phyloP scores from a whole-genome alignment of 2,329 filamentous ascomycete species.

The Nothophoma quercina region DNA sequence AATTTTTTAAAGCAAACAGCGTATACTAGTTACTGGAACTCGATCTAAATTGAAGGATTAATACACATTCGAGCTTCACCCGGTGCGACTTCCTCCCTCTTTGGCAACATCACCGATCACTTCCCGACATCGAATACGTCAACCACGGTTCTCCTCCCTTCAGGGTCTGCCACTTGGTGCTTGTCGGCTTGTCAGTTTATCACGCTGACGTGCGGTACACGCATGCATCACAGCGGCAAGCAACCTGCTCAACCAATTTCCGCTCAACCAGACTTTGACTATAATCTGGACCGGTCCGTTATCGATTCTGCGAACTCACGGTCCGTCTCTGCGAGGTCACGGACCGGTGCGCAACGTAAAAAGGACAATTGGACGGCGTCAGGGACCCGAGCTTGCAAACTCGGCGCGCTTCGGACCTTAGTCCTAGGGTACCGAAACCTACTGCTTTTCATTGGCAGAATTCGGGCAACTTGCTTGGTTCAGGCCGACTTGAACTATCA shows the following conservation, averaged over 20 bases:
- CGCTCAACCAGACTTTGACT: constrained; percentile 10
- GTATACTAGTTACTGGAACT: constrained; percentile 20
- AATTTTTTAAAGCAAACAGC: constrained; percentile 24
- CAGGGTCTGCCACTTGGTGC: constrained; percentile 7
- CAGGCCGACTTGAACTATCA: background rate
- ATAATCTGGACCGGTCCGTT: constrained; percentile 18
- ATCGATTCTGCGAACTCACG: constrained; percentile 15
- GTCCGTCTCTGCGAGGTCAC: constrained; percentile 12
- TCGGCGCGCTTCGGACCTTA: constrained; percentile 17
- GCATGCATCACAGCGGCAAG: constrained; percentile 4
- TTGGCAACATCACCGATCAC: background rate
- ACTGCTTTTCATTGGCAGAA: background rate
- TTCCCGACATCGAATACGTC: background rate
- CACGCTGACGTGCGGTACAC: constrained; percentile 3
- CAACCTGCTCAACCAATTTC: constrained; percentile 13
- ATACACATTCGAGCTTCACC: constrained; percentile 13
- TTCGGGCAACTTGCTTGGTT: constrained; percentile 12
- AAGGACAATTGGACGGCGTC: constrained; percentile 8
- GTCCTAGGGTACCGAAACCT: constrained; percentile 16
- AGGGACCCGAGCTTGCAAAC: constrained; percentile 8
- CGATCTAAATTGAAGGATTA: constrained; percentile 22
- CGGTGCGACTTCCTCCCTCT: background rate
- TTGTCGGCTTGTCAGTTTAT: constrained; percentile 4
- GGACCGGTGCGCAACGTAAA: constrained; percentile 14
- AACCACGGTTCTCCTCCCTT: constrained; percentile 7